phyloP scores from a whole-genome alignment of 768 basidiomycete species.

The Pisolithus tinctorius region DNA sequence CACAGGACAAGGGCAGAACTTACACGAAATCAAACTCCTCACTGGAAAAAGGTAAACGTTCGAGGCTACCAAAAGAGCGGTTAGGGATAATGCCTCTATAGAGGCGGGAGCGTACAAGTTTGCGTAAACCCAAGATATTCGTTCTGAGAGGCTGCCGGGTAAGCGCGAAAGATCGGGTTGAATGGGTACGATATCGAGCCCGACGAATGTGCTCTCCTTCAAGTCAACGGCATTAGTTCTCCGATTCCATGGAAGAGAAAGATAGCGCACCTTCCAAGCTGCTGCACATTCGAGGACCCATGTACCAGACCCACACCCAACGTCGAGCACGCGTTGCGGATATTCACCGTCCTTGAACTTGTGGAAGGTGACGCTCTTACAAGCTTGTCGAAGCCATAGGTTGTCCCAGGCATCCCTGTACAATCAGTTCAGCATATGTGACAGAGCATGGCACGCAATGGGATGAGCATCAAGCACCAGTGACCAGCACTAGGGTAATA shows the following conservation, averaged over 20 bases:
- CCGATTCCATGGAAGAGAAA: not conserved
- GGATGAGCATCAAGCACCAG: not conserved
- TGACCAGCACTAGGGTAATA: not conserved
- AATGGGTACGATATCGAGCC: conserved; percentile 64
- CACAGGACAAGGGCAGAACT: conserved; percentile 18
- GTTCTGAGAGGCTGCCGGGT: conserved; percentile 50
- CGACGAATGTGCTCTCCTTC: conserved; percentile 57
- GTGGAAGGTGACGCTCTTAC: conserved; percentile 59
- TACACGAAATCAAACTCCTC: conserved; percentile 78
- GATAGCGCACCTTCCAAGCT: conserved; percentile 47
- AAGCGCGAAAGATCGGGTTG: conserved; percentile 61
- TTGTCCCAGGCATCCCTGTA: conserved; percentile 67
- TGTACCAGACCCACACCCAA: conserved; percentile 72
- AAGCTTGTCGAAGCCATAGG: conserved; percentile 44
- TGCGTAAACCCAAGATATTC: conserved; percentile 66
- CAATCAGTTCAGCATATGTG: not conserved
- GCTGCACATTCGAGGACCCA: conserved; percentile 66
- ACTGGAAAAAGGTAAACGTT: conserved; percentile 60
- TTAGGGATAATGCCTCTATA: not conserved
- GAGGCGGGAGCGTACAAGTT: conserved; percentile 50
- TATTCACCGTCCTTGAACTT: conserved; percentile 31
- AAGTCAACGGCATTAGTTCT: not conserved
- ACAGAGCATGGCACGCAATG: not conserved
- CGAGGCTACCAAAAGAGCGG: conserved; percentile 37
- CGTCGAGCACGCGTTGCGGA: conserved; percentile 40